These are phyloP conservation scores for Debaryomyces sp. DNA, from an alignment of 1,139 yeast species.

Conservation along the genomic window DNA sequence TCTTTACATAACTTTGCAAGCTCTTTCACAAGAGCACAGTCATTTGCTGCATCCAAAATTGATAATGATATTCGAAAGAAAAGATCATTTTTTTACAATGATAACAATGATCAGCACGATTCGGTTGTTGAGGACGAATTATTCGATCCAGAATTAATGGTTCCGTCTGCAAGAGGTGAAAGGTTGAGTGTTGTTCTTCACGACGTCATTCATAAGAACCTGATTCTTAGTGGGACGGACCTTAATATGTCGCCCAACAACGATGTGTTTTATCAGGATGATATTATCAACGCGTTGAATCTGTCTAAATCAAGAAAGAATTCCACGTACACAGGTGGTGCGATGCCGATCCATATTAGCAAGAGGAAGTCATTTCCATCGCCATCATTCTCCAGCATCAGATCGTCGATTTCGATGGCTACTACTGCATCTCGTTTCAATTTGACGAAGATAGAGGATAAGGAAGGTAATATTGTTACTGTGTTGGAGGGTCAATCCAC, in stretches of 20 bases:
- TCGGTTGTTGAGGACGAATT: constrained; percentile 52
- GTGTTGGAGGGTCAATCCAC: constrained; percentile 79
- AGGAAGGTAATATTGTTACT: constrained; percentile 74
- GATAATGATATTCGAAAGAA: constrained; percentile 48
- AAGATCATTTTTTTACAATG: constrained; percentile 40
- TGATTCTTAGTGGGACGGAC: constrained; percentile 22
- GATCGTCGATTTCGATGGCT: constrained; percentile 38
- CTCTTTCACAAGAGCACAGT: constrained; percentile 51
- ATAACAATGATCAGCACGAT: constrained; percentile 18
- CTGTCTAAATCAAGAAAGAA: constrained; percentile 34
- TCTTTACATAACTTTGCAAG: constrained; percentile 51
- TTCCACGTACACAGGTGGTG: constrained; percentile 22
- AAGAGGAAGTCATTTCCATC: constrained; percentile 26
- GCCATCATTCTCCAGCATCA: constrained; percentile 40
- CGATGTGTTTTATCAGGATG: constrained; percentile 49
- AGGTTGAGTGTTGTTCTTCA: constrained; percentile 59
- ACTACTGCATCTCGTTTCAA: constrained; percentile 58
- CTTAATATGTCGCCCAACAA: constrained; percentile 19
- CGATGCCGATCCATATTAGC: constrained; percentile 24
- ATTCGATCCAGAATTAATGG: constrained; percentile 72
- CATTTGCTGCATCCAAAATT: constrained; percentile 46
- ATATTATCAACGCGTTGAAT: constrained; percentile 33
- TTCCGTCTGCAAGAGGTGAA: constrained; percentile 66
- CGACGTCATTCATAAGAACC: constrained; percentile 33
- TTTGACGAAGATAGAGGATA: constrained; percentile 67